Evolutionary conservation across 2,329 filamentous ascomycete genomes (phyloP), one percentile per base, ranked within the genome.

Genomic region (Phialophora chinensis): DNA sequence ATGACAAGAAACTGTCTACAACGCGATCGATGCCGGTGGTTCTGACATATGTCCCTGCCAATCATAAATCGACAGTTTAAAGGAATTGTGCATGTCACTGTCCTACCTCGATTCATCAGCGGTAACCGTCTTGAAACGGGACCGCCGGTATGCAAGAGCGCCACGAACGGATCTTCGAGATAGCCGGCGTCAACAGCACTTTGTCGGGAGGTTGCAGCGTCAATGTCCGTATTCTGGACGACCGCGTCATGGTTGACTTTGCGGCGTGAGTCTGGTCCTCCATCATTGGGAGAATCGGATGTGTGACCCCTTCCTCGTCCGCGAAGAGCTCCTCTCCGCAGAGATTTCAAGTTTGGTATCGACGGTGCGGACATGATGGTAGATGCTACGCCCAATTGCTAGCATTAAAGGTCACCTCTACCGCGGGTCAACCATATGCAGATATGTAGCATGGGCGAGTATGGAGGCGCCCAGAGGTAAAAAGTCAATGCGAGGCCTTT

Each of bases 121-220:
- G 95, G 95, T 69, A 96, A 84, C 65, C 94, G 85, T 70, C 91
- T 86, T 12, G 87, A 81, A 1, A 82, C 60, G 27, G 52, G 74
- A 17, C 83, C 80, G 66, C 82, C 83, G 54, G 78, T 53, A n/a
- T 58, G 65, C 33, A 73, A 27, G 23, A 72, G 66, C 61, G 81
- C 81, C 1, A 93, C 92, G 79, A 90, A 98, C 0, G 86, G 86
- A 75, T 99, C 95, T 2, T 91, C 80, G 1, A 99, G 82, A 76
- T 98, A 98, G 35, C 92, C 93, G 59, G 92, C 77, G 64, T 90
- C 86, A 17, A 98, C 92, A 12, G 94, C 94, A 77, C 93, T 98
- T 78, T 96, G 82, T 42, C 95, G 87, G 33, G 93, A 97, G 50
- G 92, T 88, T 66, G 92, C 92, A 29, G 95, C 95, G 81, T 99